Evolutionary conservation across 768 basidiomycete genomes (phyloP), one percentile per base, ranked within the genome.

Genomic region (Fibroporia radiculosa): DNA sequence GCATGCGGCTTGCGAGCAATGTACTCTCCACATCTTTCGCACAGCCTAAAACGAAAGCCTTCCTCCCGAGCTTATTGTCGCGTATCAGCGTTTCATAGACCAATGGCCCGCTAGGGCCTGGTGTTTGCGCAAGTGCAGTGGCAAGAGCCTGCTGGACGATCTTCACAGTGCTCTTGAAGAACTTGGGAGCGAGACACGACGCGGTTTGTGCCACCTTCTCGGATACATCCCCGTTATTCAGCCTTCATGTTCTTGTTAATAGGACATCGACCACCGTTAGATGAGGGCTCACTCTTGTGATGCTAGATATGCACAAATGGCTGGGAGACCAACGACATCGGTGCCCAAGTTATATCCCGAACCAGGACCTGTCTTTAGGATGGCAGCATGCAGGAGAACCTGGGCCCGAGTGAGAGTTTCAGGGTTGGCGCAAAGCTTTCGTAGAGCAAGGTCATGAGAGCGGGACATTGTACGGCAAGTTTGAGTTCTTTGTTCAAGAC

Each of bases 291-390:
- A 77, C 77, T 62, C 59, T 59, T 69, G 61, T 6, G 73, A 76
- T 19, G 76, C 74, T 37, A 79, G 56, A 42, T 66, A 65, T 22
- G 74, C 70, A 49, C 74, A 77, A 24, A 75, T 69, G 4, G 77
- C 74, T 14, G 72, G 65, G 24, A 77, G 45, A 18, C 71, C 76
- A 3, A 60, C 59, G 2, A 55, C 58, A 12, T 61, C 62, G 18
- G 66, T 48, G 3, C 68, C 65, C 3, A 77, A 48, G 16, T 70
- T 63, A 42, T 65, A 66, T 5, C 77, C 77, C 6, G 75, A 73
- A n/a, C 76, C 75, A 13, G 65, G 68, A 1, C 58, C 65, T 12
- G 75, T 77, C 50, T 63, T 72, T 3, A 64, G 52, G 35, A 64
- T 60, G 1, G 69, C 71, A 2, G 59, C 47, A 11, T 65, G 61